Evolutionary conservation across 306 rosid genomes (phyloP), one percentile per base, ranked within the genome.

Genomic region (Prunus dulcis): DNA sequence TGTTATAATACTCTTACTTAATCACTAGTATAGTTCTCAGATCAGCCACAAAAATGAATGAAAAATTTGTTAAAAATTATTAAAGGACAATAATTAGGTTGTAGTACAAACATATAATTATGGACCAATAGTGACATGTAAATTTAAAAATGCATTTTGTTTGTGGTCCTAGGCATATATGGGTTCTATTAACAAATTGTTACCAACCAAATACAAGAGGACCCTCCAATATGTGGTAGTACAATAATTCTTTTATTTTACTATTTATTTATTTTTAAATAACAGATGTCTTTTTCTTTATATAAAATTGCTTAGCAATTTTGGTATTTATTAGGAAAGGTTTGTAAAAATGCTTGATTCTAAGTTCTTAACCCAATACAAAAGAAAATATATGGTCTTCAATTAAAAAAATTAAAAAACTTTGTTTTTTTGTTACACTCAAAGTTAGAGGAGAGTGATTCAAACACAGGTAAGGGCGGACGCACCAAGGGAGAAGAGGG

Each of bases 111-210:
- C 62, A 22, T 20, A 3, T 60, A 23, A 25, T 25, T 23, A 25
- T 0, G 19, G 38, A 60, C 64, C 9, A 60, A 25, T 14, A 60
- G 61, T 19, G 19, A 52, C 8, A 32, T 34, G 1, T 71, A 32
- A 71, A 71, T 71, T 52, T 32, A 27, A 25, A 71, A 71, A 25
- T 53, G 32, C 45, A 53, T 45, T 71, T 32, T 2, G 15, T 70
- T 71, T 71, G 64, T 61, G 57, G 64, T 71, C 75, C 64, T 53
- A 32, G 22, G 50, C 38, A 18, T 2, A 46, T 56, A 41, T 20
- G n/a, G 32, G 20, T 9, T 19, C 14, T 25, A 60, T 56, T 18
- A 71, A 15, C 49, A 30, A 55, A 71, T 3, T 5, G 75, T 30
- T 61, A 71, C 18, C 55, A 51, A 32, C 28, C 49, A 4, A 55